These are phyloP conservation scores for Ascochyta lentis DNA, from an alignment of 2,329 filamentous ascomycete species.

Conservation along the genomic window DNA sequence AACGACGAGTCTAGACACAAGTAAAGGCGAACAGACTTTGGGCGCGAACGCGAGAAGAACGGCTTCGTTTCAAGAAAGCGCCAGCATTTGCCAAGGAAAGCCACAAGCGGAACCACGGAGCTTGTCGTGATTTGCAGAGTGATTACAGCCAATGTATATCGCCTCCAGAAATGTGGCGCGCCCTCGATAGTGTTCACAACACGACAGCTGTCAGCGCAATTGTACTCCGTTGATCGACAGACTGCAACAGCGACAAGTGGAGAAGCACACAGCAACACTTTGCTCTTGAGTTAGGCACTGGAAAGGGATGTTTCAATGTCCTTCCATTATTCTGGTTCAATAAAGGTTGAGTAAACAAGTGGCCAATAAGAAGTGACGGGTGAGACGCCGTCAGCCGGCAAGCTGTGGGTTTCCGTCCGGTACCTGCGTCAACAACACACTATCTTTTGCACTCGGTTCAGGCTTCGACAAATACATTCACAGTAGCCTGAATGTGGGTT, in stretches of 20 bases:
- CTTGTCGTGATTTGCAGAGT: background rate
- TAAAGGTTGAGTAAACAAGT: background rate
- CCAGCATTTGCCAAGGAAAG: constrained; percentile 1
- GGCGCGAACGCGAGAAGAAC: constrained; percentile 1
- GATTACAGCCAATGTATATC: background rate
- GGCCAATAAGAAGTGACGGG: background rate
- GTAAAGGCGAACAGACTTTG: constrained; percentile 2
- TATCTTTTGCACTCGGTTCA: background rate
- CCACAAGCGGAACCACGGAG: background rate
- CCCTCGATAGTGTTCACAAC: background rate
- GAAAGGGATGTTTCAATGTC: background rate
- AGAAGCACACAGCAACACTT: background rate
- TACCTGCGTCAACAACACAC: background rate
- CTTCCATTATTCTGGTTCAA: background rate
- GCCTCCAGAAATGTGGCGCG: background rate
- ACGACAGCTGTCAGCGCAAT: background rate
- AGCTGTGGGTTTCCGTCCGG: background rate
- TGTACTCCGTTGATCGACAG: background rate
- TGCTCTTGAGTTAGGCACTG: background rate
- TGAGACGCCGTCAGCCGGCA: background rate
- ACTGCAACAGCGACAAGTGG: background rate
- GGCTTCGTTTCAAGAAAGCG: constrained; percentile 9
- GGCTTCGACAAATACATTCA: background rate
- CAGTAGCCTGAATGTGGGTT: background rate
- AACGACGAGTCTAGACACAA: background rate